Conservation (phyloP, 257 asterid genomes). For the Gentiana dahurica region DNA sequence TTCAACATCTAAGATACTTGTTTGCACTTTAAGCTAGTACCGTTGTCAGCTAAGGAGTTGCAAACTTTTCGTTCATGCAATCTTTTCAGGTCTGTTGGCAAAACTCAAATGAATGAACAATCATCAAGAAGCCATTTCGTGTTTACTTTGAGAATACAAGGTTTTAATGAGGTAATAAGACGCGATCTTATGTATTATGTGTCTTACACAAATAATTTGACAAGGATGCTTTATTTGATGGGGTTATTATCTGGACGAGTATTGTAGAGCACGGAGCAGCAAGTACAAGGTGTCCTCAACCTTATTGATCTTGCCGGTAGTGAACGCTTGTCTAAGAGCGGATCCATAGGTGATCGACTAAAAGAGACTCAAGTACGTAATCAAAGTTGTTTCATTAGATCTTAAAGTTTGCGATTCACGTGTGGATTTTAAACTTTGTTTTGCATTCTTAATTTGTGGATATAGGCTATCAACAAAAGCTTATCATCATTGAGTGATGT, state of each 20-base stretch:
- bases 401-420: conserved; percentile 5
- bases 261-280: conserved; percentile 74
- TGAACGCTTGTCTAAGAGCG: conserved; percentile 93
- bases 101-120: conserved; percentile 91
- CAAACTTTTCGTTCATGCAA: conserved; percentile 4
- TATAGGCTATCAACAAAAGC: conserved; percentile 90
- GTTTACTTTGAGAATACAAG: conserved; percentile 69
- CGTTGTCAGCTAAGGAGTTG: too few species aligned
- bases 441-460: background rate
- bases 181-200: too few species aligned
- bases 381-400: conserved; percentile 1
- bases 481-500: conserved; percentile 90
- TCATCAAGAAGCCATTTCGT: conserved; percentile 95
- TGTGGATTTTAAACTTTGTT: background rate
- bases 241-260: background rate
- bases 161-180: conserved; percentile 69
- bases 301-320: conserved; percentile 97
- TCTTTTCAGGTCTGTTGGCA: conserved; percentile 69
- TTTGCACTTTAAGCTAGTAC: too few species aligned
- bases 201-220: too few species aligned
- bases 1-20: too few species aligned
- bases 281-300: conserved; percentile 85
- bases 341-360: conserved; percentile 83
- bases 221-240: background rate
- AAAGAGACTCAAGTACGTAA: conserved; percentile 86